Evolutionary conservation across 352 stramenopile genomes (phyloP).

Genomic region (Phytophthora constricta): DNA sequence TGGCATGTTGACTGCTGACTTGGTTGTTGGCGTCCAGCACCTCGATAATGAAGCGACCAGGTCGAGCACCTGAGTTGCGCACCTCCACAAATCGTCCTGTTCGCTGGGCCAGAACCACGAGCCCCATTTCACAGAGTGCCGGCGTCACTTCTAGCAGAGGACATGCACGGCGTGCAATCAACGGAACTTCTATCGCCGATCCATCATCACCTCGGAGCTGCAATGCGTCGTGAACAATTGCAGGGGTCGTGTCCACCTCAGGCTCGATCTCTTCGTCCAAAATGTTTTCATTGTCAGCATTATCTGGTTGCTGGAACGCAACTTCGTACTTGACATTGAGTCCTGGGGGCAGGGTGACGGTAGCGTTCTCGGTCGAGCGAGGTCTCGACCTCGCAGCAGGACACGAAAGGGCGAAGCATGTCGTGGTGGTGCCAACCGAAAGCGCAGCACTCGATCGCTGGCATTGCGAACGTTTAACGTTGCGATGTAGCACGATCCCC

Average conservation of each 20-base stretch:
- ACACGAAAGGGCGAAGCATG: constrained; percentile 67
- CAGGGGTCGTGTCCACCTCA: constrained; percentile 6
- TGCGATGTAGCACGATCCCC: constrained; percentile 69
- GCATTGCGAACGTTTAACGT: constrained; percentile 70
- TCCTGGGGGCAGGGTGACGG: constrained; percentile 64
- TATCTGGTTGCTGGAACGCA: constrained; percentile 44
- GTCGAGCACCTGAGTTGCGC: constrained; percentile 50
- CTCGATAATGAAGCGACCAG: constrained; percentile 58
- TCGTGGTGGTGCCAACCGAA: constrained; percentile 57
- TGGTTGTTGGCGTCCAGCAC: constrained; percentile 38
- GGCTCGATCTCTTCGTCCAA: constrained; percentile 12
- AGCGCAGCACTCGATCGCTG: constrained; percentile 66
- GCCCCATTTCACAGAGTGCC: constrained; percentile 62
- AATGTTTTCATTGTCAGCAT: constrained; percentile 9
- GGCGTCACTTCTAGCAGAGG: constrained; percentile 67
- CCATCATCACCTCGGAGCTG: constrained; percentile 66
- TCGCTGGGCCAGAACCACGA: constrained; percentile 70
- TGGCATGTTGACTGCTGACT: neutral
- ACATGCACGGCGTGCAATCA: constrained; percentile 59
- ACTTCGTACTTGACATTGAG: constrained; percentile 72
- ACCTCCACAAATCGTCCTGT: constrained; percentile 60
- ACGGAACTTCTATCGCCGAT: constrained; percentile 62
- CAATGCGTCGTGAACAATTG: constrained; percentile 69
- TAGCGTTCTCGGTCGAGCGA: constrained; percentile 76
- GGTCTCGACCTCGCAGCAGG: constrained; percentile 56